Evolutionary conservation across 306 rosid genomes (phyloP).

Genomic region (Pyrus betulifolia): DNA sequence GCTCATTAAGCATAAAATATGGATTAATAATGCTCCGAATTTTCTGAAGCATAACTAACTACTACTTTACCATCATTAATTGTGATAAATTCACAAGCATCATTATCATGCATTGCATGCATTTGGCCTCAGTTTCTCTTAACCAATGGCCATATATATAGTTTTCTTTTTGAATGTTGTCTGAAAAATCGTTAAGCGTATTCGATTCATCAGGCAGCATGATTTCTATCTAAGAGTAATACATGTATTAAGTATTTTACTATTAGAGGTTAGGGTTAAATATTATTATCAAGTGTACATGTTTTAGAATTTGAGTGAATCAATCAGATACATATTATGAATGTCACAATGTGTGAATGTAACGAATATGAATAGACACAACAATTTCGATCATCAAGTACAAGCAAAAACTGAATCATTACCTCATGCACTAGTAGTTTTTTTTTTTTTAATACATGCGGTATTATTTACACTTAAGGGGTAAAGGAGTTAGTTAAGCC

Average conservation of each 20-base stretch:
- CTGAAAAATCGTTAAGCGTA: not conserved
- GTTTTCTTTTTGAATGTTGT: not conserved
- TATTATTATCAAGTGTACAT: no score
- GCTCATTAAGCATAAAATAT: not conserved
- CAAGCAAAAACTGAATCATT: constrained; percentile 7
- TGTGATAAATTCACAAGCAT: not conserved
- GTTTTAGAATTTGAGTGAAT: no score
- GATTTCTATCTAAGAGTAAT: not conserved
- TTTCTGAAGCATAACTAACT: not conserved
- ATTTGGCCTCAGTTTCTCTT: not conserved
- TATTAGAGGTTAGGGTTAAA: no score
- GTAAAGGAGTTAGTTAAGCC: no score
- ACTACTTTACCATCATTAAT: not conserved
- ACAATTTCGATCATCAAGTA: not conserved
- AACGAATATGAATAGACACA: not conserved
- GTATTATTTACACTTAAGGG: no score
- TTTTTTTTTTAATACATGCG: no score
- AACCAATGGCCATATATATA: not conserved
- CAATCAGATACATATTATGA: no score
- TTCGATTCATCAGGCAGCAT: not conserved
- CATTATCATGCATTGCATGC: not conserved
- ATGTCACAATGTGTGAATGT: not conserved
- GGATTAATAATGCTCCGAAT: not conserved
- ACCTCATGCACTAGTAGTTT: not conserved
- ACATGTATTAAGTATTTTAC: no score